Base-by-base conservation (phyloP, 2,329 filamentous ascomycete species). In the Exophiala aquamarina region DNA sequence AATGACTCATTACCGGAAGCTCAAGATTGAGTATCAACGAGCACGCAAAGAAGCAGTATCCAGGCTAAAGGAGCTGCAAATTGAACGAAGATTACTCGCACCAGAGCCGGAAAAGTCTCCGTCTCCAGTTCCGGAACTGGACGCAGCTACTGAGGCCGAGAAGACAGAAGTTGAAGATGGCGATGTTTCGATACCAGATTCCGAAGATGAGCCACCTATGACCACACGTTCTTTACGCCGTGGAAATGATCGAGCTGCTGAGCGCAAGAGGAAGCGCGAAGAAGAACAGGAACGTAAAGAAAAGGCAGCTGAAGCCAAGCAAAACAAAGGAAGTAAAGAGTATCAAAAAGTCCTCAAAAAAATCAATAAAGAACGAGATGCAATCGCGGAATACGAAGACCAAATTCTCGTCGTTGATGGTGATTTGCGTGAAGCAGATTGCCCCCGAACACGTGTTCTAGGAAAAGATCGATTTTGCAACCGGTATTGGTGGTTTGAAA, bases 401-500 rank as follows among this genome's bases (percentile, higher is more conserved):
- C 85, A 92, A 61, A 94, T 98, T 55, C 83, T 83, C 3, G 79
- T 86, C 23, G 81, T 95, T 41, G 92, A 97, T 60, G 91, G 94
- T 60, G 91, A 97, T 64, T 76, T 98, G 36, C 87, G 93, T 42
- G 92, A 97, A 69, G 90, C 91, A 32, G 89, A 96, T 67, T 95
- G 92, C 60, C 89, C 91, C 28, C 85, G 93, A 52, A 95, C 91
- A 14, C 84, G 89, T 54, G 83, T 92, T 14, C 76, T 98, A 19
- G 93, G 93, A 50, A 92, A 93, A 66, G 93, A 98, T 69, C 83
- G 93, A 35, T 98, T 95, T 75, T 95, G 92, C 83, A 97, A 98
- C 68, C 83, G 92, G 44, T 98, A 97, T 69, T 97, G 94, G 75
- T 98, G 93, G 92, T 96, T 97, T 66, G 93, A 98, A 70, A 86